These are phyloP conservation scores for Curvularia verruculosa DNA, from an alignment of 2,329 filamentous ascomycete species.

Conservation along the genomic window DNA sequence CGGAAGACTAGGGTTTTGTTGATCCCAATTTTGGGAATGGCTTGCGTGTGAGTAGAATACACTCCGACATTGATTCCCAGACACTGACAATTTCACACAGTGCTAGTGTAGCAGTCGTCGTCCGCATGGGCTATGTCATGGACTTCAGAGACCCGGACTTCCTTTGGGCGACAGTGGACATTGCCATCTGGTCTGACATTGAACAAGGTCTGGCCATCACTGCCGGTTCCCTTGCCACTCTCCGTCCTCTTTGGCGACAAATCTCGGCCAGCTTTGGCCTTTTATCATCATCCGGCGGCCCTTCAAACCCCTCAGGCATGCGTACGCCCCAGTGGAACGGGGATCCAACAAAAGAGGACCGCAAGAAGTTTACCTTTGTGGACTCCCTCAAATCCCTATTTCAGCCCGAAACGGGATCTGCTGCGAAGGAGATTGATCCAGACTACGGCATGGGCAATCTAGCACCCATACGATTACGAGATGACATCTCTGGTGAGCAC, in stretches of 20 bases:
- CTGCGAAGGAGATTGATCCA: slow-evolving; percentile 23
- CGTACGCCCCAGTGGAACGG: slow-evolving; percentile 29
- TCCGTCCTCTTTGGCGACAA: slow-evolving; percentile 44
- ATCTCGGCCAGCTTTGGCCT: slow-evolving; percentile 32
- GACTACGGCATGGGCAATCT: slow-evolving; percentile 33
- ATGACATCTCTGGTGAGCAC: slow-evolving; percentile 29
- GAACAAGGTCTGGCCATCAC: slow-evolving; percentile 48
- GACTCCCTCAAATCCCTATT: slow-evolving; percentile 33
- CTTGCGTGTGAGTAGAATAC: slow-evolving; percentile 53
- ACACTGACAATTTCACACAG: slow-evolving; percentile 13
- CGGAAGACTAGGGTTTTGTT: slow-evolving; percentile 55
- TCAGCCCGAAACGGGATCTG: slow-evolving; percentile 27
- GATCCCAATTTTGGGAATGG: slow-evolving; percentile 57
- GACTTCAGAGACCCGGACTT: slow-evolving; percentile 46
- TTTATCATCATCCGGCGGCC: slow-evolving; percentile 17
- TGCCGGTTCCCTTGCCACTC: slow-evolving; percentile 45
- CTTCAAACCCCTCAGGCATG: slow-evolving; percentile 21
- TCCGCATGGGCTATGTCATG: slow-evolving; percentile 45
- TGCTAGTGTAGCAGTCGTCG: slow-evolving; percentile 45
- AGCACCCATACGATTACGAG: slow-evolving; percentile 35
- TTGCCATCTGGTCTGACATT: slow-evolving; percentile 48
- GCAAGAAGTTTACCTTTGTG: slow-evolving; percentile 28
- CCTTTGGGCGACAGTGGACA: slow-evolving; percentile 45
- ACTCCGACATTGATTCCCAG: neutral
- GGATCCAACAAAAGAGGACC: slow-evolving; percentile 15